phyloP scores from a whole-genome alignment of 1,139 yeast genomes.

The Sugiyamaella paludigena region DNA sequence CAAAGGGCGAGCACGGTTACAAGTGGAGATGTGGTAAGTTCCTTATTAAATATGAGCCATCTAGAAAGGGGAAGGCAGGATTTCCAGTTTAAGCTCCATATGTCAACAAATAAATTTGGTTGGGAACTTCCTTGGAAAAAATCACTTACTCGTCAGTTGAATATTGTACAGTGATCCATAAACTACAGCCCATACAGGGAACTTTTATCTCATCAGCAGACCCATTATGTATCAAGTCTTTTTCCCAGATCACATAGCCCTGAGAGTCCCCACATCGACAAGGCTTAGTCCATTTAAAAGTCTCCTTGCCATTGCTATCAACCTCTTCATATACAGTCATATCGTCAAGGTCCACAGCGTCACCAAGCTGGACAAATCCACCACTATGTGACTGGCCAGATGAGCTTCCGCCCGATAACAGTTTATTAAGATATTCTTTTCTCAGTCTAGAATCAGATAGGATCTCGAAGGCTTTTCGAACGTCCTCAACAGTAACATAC shows the following conservation, averaged over 20 bases:
- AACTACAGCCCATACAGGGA: constrained; percentile 77
- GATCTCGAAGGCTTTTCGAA: constrained; percentile 60
- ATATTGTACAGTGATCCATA: constrained; percentile 77
- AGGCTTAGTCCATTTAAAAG: constrained; percentile 45
- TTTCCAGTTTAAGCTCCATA: not conserved
- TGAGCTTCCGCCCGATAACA: constrained; percentile 32
- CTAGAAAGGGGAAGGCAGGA: no score
- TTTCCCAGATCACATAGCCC: constrained; percentile 60
- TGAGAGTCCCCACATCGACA: constrained; percentile 65
- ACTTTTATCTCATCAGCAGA: constrained; percentile 62
- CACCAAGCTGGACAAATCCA: constrained; percentile 40
- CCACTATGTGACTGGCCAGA: constrained; percentile 33
- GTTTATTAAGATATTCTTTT: constrained; percentile 48
- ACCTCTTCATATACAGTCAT: constrained; percentile 34
- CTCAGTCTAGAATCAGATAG: constrained; percentile 46
- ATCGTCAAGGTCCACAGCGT: constrained; percentile 61
- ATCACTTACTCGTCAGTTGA: constrained; percentile 37
- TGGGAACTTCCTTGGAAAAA: not conserved
- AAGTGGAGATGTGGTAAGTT: no score
- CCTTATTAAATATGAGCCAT: no score
- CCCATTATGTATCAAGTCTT: constrained; percentile 54
- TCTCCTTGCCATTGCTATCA: constrained; percentile 27
- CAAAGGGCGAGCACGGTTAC: no score
- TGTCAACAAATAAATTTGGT: not conserved
- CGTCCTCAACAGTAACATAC: constrained; percentile 38